Percentiles rank a stretch among this genome's conserved stretches.
Conservation (phyloP, 169 alveolate species). For the Plasmodium relictum region DNA sequence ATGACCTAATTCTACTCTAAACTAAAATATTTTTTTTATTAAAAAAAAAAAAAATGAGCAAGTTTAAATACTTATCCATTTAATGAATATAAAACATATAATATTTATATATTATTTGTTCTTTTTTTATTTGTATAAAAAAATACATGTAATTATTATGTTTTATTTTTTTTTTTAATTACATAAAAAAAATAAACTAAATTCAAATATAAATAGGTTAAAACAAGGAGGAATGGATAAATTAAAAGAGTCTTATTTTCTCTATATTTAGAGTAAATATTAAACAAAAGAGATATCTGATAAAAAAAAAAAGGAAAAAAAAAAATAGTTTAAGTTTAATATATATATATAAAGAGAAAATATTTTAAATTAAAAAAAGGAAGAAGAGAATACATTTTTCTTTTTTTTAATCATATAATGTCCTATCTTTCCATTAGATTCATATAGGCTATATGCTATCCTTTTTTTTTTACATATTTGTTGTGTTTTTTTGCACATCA, state of each 20-base stretch:
- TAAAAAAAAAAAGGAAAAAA: background rate
- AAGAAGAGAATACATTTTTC: conserved; percentile 23
- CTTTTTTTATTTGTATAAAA: background rate
- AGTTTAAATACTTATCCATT: too few relatives aligned
- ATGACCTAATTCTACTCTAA: background rate
- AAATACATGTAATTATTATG: background rate
- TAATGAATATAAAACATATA: too few relatives aligned
- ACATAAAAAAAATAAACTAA: conserved; percentile 38
- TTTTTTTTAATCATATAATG: conserved; percentile 32
- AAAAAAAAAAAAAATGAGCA: conserved; percentile 23
- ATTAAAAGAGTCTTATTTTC: conserved; percentile 28
- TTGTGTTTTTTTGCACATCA: conserved; percentile 20
- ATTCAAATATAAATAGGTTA: conserved; percentile 14
- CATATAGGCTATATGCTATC: conserved; percentile 11
- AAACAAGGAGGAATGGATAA: conserved; percentile 34
- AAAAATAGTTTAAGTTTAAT: background rate
- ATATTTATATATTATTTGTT: too few relatives aligned
- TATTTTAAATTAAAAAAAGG: background rate
- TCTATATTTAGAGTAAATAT: background rate
- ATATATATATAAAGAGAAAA: background rate
- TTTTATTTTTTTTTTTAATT: conserved; percentile 14
- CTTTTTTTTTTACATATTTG: conserved; percentile 18
- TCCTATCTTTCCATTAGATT: conserved; percentile 53
- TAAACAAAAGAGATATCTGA: conserved; percentile 25
- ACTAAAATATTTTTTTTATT: conserved; percentile 1